Evolutionary conservation across 2,329 filamentous ascomycete species (phyloP).

Genomic region (Kalaharituber pfeilii): DNA sequence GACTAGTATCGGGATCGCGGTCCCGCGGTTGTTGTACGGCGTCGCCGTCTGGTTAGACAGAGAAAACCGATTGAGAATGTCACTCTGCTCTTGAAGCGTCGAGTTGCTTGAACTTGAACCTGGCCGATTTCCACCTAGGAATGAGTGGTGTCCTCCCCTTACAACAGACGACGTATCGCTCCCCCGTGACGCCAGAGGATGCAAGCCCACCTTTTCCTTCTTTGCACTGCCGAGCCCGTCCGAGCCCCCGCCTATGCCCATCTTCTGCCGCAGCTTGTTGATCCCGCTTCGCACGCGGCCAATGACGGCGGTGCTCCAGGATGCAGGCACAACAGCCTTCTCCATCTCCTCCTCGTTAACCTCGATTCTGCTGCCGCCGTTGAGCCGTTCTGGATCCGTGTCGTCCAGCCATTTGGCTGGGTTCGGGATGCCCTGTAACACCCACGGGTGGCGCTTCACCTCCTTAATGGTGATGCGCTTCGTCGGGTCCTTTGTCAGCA

Average conservation of each 20-base stretch:
- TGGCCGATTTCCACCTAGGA: constrained; percentile 10
- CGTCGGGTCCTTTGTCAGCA: constrained; percentile 77
- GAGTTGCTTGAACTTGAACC: constrained; percentile 14
- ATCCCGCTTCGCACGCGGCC: constrained; percentile 69
- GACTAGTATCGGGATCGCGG: not conserved
- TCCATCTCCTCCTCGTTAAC: constrained; percentile 84
- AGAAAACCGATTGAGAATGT: constrained; percentile 8
- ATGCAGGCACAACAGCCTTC: constrained; percentile 52
- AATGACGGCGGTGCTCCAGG: constrained; percentile 50
- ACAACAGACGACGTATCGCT: not conserved
- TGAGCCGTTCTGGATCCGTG: constrained; percentile 65
- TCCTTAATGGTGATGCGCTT: constrained; percentile 78
- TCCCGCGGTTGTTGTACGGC: not conserved
- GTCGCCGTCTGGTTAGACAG: constrained; percentile 9
- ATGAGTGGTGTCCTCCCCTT: constrained; percentile 12
- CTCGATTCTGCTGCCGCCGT: constrained; percentile 70
- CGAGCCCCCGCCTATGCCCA: constrained; percentile 32
- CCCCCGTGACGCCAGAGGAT: constrained; percentile 11
- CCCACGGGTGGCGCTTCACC: constrained; percentile 89
- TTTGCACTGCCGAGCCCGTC: constrained; percentile 33
- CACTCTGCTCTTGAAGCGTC: constrained; percentile 8
- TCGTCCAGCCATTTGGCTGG: constrained; percentile 76
- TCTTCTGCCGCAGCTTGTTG: constrained; percentile 36
- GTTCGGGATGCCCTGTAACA: constrained; percentile 59
- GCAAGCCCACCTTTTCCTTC: constrained; percentile 21